Percentiles rank a stretch among this genome's conserved stretches.
These are phyloP conservation scores for Elaeagnus macrophylla DNA, from an alignment of 306 rosid species.

Conservation along the genomic window DNA sequence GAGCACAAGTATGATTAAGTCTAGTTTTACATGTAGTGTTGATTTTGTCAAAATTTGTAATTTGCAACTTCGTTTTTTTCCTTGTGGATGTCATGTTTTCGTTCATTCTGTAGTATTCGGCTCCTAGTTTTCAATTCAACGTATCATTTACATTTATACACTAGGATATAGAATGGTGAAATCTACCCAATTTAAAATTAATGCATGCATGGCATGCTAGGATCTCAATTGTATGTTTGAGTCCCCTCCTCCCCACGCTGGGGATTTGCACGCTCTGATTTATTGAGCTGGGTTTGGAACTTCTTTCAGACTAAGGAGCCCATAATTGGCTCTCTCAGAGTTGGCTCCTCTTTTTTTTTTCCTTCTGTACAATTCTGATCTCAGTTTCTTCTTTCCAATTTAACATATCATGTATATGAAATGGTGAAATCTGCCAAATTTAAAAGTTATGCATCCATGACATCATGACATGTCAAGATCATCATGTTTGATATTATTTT, in stretches of 20 bases:
- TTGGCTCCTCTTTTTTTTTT: not conserved
- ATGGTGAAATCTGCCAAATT: no score
- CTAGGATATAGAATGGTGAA: not conserved
- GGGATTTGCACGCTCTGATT: no score
- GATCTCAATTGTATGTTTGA: no score
- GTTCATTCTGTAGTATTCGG: not conserved
- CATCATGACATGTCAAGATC: not conserved
- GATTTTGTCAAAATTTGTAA: not conserved
- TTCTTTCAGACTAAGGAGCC: no score
- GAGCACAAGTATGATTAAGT: not conserved
- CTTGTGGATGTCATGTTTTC: constrained; percentile 1
- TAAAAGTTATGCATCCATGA: no score
- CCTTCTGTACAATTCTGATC: no score
- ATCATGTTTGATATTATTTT: no score
- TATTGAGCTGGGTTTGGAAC: no score
- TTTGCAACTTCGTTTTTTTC: not conserved
- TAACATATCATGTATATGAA: no score
- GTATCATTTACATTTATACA: not conserved
- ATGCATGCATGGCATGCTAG: not conserved
- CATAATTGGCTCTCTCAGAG: not conserved
- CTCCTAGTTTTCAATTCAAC: not conserved
- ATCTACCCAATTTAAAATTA: not conserved
- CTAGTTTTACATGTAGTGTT: not conserved
- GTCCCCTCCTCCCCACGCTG: no score
- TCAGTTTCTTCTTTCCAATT: no score